phyloP scores from a whole-genome alignment of 2,329 filamentous ascomycete species.

The Penicillium sp. region DNA sequence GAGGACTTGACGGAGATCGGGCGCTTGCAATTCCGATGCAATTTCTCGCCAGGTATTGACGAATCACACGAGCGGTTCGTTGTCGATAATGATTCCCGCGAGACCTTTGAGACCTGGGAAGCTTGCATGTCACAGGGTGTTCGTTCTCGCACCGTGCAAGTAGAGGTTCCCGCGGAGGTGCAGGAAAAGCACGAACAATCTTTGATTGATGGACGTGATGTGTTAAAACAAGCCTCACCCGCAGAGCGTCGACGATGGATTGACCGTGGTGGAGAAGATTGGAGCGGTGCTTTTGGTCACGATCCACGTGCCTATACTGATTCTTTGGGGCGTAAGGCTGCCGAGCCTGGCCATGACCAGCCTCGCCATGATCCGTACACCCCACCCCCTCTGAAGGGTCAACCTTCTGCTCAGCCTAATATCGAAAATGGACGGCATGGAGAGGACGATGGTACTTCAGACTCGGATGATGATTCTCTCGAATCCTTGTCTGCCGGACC shows the following conservation, averaged over 20 bases:
- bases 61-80: slow-evolving; percentile 81
- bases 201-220: slow-evolving; percentile 73
- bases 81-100: slow-evolving; percentile 80
- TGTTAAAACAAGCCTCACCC: slow-evolving; percentile 67
- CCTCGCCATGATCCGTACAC: slow-evolving; percentile 54
- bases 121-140: slow-evolving; percentile 87
- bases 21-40: slow-evolving; percentile 72
- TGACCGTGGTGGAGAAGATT: slow-evolving; percentile 75
- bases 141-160: slow-evolving; percentile 65
- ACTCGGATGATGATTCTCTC: slow-evolving; percentile 7
- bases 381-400: slow-evolving; percentile 41
- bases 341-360: slow-evolving; percentile 55
- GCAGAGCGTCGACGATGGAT: slow-evolving; percentile 75
- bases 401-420: slow-evolving; percentile 1
- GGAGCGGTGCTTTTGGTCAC: slow-evolving; percentile 80
- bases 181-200: slow-evolving; percentile 79
- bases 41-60: slow-evolving; percentile 89
- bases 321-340: slow-evolving; percentile 51
- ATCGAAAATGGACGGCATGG: slow-evolving; percentile 18
- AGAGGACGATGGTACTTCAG: slow-evolving; percentile 18
- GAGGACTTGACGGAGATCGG: slow-evolving; percentile 76
- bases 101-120: slow-evolving; percentile 94
- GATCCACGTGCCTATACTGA: slow-evolving; percentile 66
- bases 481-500: slow-evolving; percentile 9
- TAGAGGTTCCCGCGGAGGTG: slow-evolving; percentile 70